Percentiles rank a stretch among this genome's conserved stretches.
phyloP scores from a whole-genome alignment of 805 yeast species.

The Myxozyma monticola region DNA sequence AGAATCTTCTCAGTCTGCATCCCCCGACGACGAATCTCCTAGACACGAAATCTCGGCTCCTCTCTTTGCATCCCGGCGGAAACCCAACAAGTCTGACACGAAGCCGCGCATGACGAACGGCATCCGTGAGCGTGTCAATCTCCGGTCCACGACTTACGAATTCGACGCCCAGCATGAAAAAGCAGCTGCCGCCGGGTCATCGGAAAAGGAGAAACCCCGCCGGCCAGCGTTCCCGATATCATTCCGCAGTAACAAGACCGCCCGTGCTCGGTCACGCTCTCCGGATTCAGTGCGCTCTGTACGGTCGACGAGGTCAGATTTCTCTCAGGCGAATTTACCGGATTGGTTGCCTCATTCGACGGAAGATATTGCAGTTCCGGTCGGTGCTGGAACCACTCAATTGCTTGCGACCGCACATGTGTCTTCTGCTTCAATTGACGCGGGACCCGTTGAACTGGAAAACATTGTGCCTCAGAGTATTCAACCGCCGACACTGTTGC shows the following conservation, averaged over 20 bases:
- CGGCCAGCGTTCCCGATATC: conserved; percentile 17
- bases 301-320: conserved; percentile 5
- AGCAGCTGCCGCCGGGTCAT: background rate
- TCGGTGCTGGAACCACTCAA: background rate
- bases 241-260: conserved; percentile 7
- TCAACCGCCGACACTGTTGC: conserved; percentile 41
- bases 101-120: conserved; percentile 5
- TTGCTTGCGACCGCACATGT: background rate
- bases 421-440: conserved; percentile 1
- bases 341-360: conserved; percentile 22
- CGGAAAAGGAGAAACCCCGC: too few relatives aligned
- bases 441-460: conserved; percentile 50
- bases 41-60: conserved; percentile 6
- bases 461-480: conserved; percentile 36
- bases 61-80: background rate
- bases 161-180: conserved; percentile 9
- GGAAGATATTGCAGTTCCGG: background rate
- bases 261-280: conserved; percentile 2
- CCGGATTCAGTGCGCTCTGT: conserved; percentile 8
- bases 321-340: conserved; percentile 12
- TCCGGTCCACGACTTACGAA: conserved; percentile 7
- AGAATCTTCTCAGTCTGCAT: background rate
- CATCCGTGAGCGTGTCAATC: conserved; percentile 9
- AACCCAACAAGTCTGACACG: background rate
- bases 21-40: conserved; percentile 7